Conservation (phyloP, 331 rosid species). For the Malus hybrid region DNA sequence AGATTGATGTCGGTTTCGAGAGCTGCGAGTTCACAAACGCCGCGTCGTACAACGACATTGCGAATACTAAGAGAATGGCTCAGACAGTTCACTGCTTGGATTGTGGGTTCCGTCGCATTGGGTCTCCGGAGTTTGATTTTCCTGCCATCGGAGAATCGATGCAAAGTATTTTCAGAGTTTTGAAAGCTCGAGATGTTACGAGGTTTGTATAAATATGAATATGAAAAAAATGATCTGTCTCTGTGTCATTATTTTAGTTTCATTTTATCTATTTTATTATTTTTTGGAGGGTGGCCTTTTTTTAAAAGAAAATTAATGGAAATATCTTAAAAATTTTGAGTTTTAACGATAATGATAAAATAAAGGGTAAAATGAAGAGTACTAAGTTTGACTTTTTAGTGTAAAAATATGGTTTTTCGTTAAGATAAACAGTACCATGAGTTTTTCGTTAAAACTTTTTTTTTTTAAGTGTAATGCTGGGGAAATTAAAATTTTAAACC, state of each 20-base stretch:
- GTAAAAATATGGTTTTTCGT: too few species aligned
- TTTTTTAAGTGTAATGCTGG: too few species aligned
- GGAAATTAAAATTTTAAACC: too few species aligned
- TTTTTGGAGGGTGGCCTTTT: too few species aligned
- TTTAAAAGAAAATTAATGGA: too few species aligned
- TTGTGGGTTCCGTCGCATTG: slow-evolving; percentile 15
- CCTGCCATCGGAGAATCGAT: slow-evolving; percentile 6
- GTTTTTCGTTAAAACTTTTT: too few species aligned
- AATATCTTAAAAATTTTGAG: too few species aligned
- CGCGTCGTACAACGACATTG: slow-evolving; percentile 74
- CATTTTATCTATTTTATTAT: too few species aligned
- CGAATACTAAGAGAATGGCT: background rate
- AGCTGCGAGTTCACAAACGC: slow-evolving; percentile 71
- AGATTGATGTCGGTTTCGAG: slow-evolving; percentile 72
- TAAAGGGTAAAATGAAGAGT: too few species aligned
- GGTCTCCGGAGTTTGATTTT: slow-evolving; percentile 10
- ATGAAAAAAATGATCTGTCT: background rate
- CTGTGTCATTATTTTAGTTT: background rate
- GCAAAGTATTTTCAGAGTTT: background rate
- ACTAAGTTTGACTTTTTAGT: too few species aligned
- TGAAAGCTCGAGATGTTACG: background rate
- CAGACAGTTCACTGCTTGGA: background rate
- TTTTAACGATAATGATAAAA: too few species aligned
- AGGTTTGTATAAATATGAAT: background rate
- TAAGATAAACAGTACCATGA: too few species aligned